Percentiles rank a stretch among this genome's conserved stretches.
Conservation (phyloP, 208 protist species). For the Porcisia hertigi region DNA sequence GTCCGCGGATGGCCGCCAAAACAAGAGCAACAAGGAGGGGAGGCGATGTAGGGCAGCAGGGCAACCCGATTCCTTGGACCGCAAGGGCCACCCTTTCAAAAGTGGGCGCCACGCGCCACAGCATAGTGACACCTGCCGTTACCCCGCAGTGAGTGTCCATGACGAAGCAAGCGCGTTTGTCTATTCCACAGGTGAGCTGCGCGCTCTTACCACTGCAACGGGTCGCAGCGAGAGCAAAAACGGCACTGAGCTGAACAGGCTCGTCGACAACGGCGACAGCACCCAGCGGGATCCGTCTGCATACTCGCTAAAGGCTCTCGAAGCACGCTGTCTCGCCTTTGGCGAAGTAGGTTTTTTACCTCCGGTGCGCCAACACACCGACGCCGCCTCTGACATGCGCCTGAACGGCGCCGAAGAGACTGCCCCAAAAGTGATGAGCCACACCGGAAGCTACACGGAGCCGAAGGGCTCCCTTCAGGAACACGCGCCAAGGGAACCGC, state of each 20-base stretch:
- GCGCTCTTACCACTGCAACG: not conserved
- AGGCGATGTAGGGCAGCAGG: not conserved
- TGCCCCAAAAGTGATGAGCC: too few relatives aligned
- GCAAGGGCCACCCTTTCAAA: not conserved
- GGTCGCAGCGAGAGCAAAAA: not conserved
- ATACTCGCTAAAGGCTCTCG: not conserved
- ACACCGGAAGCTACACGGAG: not conserved
- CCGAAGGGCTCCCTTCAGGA: conserved; percentile 5
- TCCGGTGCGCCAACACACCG: not conserved
- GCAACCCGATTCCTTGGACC: not conserved
- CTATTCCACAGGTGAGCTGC: conserved; percentile 4
- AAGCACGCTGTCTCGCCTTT: not conserved
- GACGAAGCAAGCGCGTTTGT: not conserved
- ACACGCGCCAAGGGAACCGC: not conserved
- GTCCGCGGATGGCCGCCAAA: not conserved
- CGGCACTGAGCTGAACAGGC: not conserved
- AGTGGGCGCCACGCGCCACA: not conserved
- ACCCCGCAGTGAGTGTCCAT: too few relatives aligned
- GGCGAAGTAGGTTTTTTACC: not conserved
- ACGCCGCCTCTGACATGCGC: too few relatives aligned
- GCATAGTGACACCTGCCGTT: not conserved
- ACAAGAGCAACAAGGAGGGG: not conserved
- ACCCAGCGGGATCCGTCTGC: not conserved
- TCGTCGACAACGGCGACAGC: not conserved
- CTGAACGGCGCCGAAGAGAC: too few relatives aligned